These are phyloP conservation scores for Candida nanaspora DNA, from an alignment of 805 yeast species.

Conservation along the genomic window DNA sequence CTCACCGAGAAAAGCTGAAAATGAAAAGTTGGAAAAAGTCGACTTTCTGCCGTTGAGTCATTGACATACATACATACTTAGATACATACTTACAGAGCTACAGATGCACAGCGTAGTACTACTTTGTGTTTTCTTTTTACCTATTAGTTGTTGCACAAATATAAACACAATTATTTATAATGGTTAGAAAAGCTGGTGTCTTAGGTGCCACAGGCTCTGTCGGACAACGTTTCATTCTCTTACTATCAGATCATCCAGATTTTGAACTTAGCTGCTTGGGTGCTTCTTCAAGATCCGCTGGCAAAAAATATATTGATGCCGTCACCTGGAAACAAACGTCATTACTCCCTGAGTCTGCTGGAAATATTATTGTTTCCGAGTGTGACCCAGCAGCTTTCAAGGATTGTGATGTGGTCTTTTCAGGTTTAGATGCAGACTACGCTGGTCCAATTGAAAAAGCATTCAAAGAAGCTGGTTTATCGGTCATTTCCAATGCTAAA, in stretches of 20 bases:
- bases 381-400: slow-evolving; percentile 73
- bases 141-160: not conserved
- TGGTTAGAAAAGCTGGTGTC: slow-evolving; percentile 64
- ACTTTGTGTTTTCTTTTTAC: too few species aligned
- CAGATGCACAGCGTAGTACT: too few species aligned
- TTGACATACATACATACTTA: too few species aligned
- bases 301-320: slow-evolving; percentile 78
- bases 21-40: too few species aligned
- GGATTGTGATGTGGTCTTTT: slow-evolving; percentile 90
- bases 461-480: slow-evolving; percentile 74
- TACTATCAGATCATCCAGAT: slow-evolving; percentile 82
- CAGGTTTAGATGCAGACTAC: slow-evolving; percentile 87
- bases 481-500: slow-evolving; percentile 90
- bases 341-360: slow-evolving; percentile 63
- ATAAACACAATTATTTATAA: slow-evolving; percentile 1
- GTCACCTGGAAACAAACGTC: slow-evolving; percentile 92
- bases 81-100: too few species aligned
- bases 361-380: slow-evolving; percentile 59
- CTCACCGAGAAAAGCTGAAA: too few species aligned
- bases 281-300: slow-evolving; percentile 92
- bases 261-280: slow-evolving; percentile 82
- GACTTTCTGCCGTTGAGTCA: too few species aligned
- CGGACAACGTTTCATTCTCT: slow-evolving; percentile 89
- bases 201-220: slow-evolving; percentile 98
- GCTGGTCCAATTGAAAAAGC: slow-evolving; percentile 91